Evolutionary conservation across 768 basidiomycete species (phyloP), one percentile per base, ranked within the genome.

Genomic region (Tylopilus intermedius): DNA sequence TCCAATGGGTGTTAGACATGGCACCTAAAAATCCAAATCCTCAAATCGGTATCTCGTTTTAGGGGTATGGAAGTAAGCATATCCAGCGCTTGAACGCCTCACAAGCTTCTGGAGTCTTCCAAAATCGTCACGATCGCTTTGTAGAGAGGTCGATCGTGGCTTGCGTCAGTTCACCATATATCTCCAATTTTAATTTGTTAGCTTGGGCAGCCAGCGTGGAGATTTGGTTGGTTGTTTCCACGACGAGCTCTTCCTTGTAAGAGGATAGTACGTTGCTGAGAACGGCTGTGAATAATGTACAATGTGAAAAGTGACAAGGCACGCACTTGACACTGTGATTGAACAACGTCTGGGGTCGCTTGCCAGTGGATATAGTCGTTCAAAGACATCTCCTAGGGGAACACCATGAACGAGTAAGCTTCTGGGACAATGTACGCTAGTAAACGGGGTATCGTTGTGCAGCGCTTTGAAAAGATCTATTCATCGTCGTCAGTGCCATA

Each of bases 171-270:
- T 51, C 53, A 1, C 37, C n/a, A 2, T 69, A 60, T 5, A 57
- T 58, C 8, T 68, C 66, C 44, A 65, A 42, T 49, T 73, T 74
- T 4, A 66, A 56, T 7, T 50, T 44, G 3, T 26, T 18, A 18
- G 18, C 18, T 18, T 18, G 18, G 18, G 18, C 18, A 18, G 18
- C 18, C 18, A 18, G 18, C 18, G 18, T 18, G 18, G 18, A 18
- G 18, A 18, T 18, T 18, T 62, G 69, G 51, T 74, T 75, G 33
- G 66, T 63, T 5, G 55, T 51, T 47, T 76, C 75, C 2, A 66
- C 68, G 0, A 49, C 62, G 2, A 62, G 49, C 47, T 76, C 74
- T 63, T 76, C 75, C 51, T 76, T 68, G 52, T 76, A 71, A 49
- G 18, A 75, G 0, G 70, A 75, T 2, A 74, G 56, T 27, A 75